Evolutionary conservation across 2,329 filamentous ascomycete species (phyloP).

Genomic region (Epichloe coenophiala): DNA sequence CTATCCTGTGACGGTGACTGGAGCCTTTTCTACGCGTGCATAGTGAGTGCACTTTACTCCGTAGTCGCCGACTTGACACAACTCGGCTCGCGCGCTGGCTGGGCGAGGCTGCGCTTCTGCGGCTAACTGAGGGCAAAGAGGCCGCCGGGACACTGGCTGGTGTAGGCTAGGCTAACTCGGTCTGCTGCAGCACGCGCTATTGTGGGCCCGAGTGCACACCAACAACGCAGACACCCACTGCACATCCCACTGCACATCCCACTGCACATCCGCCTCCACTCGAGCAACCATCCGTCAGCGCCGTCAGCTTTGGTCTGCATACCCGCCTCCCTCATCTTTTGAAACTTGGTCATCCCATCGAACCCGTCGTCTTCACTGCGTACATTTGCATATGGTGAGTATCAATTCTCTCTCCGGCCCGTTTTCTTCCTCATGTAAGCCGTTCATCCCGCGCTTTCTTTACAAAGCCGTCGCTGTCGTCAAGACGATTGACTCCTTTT

Average conservation of each 20-base stretch:
- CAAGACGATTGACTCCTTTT: not conserved
- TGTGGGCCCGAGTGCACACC: not conserved
- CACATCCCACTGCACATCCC: not conserved
- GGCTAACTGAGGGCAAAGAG: too few relatives aligned
- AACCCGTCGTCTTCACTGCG: not conserved
- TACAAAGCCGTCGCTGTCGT: not conserved
- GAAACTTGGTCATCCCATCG: not conserved
- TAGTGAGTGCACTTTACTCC: too few relatives aligned
- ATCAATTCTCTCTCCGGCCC: not conserved
- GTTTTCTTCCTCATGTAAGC: not conserved
- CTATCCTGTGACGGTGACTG: too few relatives aligned
- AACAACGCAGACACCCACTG: not conserved
- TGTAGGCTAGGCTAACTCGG: too few relatives aligned
- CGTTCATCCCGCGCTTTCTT: not conserved
- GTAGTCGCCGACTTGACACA: too few relatives aligned
- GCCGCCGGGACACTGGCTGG: too few relatives aligned
- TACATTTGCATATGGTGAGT: constrained; percentile 2
- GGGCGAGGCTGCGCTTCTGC: too few relatives aligned
- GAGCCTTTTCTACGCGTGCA: too few relatives aligned
- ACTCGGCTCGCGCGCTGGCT: too few relatives aligned
- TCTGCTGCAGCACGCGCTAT: not conserved
- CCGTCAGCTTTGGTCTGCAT: not conserved
- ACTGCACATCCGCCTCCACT: not conserved
- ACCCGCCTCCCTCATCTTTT: not conserved
- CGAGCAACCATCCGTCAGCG: not conserved